Conservation (phyloP, 2,329 filamentous ascomycete genomes). For the Xylariaceae sp. region DNA sequence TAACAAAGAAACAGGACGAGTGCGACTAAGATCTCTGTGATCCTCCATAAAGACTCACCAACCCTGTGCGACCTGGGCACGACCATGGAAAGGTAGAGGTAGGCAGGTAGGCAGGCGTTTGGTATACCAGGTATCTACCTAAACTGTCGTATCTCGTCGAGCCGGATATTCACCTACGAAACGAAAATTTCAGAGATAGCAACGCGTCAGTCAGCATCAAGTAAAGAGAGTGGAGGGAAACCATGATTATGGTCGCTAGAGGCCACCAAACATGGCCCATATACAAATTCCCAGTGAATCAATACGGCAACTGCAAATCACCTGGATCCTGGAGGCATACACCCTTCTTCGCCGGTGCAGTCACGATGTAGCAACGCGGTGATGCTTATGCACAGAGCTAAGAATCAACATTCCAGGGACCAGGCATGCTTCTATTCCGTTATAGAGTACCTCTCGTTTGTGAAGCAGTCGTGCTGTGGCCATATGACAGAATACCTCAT, state of each 20-base stretch:
- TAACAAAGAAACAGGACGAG: neutral
- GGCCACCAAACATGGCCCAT: no score
- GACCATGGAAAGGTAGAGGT: neutral
- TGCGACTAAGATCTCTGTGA: no score
- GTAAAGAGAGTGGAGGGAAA: no score
- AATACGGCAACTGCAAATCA: no score
- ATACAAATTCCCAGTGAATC: no score
- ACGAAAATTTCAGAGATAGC: no score
- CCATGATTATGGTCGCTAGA: no score
- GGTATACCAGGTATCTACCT: neutral
- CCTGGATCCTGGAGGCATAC: no score
- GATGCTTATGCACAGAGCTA: neutral
- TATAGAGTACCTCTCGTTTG: neutral
- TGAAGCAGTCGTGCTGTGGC: neutral
- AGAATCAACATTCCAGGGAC: neutral
- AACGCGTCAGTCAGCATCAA: no score
- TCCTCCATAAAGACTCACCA: neutral
- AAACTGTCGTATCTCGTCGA: neutral
- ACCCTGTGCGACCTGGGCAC: neutral
- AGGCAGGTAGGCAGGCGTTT: neutral
- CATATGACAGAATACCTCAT: neutral
- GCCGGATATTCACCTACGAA: no score
- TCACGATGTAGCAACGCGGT: neutral
- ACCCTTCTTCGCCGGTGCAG: neutral
- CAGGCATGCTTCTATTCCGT: neutral